Evolutionary conservation across 2,329 filamentous ascomycete species (phyloP), one percentile per base, ranked within the genome.

Genomic region (Dactylellina sp.): DNA sequence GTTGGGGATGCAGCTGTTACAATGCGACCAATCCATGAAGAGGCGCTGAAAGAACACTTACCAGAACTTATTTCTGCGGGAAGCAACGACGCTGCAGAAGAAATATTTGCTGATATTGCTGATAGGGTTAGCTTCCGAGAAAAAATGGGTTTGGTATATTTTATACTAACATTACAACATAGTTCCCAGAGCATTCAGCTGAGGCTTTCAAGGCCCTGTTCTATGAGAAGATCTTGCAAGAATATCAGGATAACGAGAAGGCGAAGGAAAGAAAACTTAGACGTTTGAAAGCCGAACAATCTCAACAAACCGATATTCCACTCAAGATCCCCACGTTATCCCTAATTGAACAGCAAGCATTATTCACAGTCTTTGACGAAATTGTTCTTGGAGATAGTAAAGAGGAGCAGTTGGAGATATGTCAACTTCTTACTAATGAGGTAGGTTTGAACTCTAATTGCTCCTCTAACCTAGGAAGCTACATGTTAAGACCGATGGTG

Each of bases 341-440:
- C 16, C 32, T 46, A 4, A 25, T 32, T 5, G 70, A 66, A 35
- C 62, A 55, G 20, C 37, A 47, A 20, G 63, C 61, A 1, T n/a
- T 74, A 24, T 52, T 74, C 16, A 9, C 28, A 0, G 57, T 39
- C 16, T 55, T 60, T 37, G 61, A 66, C 3, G 46, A 66, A 25
- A 47, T 74, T 18, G 37, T 62, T 2, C 59, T 52, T 24, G 61
- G 61, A 0, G 61, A 66, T 46, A 57, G 14, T 7, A 16, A 35
- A 25, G 55, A 61, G n/a, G 70, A 74, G 9, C 55, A 56, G 12
- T n/a, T 74, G 7, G 61, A 57, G 25, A 55, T 66, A 14, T 74
- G 70, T 39, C 47, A 62, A n/a, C 5, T 12, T 1, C 16, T 74
- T 6, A 20, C 55, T 20, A 40, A 74, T 7, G 39, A 62, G 42